phyloP scores from a whole-genome alignment of 148 eudicot genomes.

The Cornus florida region DNA sequence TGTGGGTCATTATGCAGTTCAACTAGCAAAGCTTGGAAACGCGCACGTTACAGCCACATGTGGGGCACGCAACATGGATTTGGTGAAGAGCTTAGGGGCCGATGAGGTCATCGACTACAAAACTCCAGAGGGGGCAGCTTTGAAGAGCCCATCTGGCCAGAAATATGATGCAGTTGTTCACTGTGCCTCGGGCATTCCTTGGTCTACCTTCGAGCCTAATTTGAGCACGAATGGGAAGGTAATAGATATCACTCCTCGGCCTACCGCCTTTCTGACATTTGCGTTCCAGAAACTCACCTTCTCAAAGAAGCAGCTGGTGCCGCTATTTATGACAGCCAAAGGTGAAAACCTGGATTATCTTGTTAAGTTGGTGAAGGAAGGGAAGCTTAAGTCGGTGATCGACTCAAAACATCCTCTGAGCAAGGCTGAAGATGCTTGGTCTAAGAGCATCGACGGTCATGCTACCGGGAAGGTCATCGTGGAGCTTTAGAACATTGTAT shows the following conservation, averaged over 20 bases:
- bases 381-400: constrained; percentile 65
- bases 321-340: constrained; percentile 40
- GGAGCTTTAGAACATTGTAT: constrained; percentile 12
- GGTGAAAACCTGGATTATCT: constrained; percentile 50
- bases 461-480: constrained; percentile 62
- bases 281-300: constrained; percentile 55
- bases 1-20: constrained; percentile 78
- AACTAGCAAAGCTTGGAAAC: constrained; percentile 83
- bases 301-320: constrained; percentile 67
- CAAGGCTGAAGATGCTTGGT: constrained; percentile 73
- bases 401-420: constrained; percentile 64
- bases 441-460: constrained; percentile 53
- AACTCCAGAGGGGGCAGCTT: constrained; percentile 69
- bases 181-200: constrained; percentile 54
- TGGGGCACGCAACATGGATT: constrained; percentile 64
- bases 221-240: constrained; percentile 56
- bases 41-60: constrained; percentile 75
- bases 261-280: constrained; percentile 44
- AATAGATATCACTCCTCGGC: constrained; percentile 53
- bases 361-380: constrained; percentile 63
- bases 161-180: constrained; percentile 73
- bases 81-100: constrained; percentile 72
- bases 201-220: constrained; percentile 62
- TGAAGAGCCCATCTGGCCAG: constrained; percentile 68
- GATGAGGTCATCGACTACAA: constrained; percentile 80